Percentiles rank a stretch among this genome's conserved stretches.
phyloP scores from a whole-genome alignment of 345 rosid species.

The Viola odorata region DNA sequence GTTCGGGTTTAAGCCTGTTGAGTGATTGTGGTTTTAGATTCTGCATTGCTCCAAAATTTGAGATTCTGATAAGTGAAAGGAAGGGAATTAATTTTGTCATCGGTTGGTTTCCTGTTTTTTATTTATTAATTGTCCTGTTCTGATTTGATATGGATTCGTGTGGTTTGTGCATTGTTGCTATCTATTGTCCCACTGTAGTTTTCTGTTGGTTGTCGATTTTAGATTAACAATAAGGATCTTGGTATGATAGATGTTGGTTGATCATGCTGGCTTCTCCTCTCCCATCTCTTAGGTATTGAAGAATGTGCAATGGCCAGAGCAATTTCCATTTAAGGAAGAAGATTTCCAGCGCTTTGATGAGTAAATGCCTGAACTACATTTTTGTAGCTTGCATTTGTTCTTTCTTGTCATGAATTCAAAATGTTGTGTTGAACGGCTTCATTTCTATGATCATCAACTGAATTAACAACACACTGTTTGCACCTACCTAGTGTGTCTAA shows the following conservation, averaged over 20 bases:
- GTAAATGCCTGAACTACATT: constrained; percentile 27
- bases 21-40: neutral
- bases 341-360: constrained; percentile 87
- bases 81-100: too few relatives aligned
- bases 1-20: neutral
- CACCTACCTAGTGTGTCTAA: too few relatives aligned
- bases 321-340: constrained; percentile 78
- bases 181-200: neutral
- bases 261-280: neutral
- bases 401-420: neutral
- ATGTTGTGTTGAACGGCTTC: neutral
- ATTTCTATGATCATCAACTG: neutral
- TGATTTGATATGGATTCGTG: neutral
- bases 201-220: neutral
- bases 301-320: constrained; percentile 84
- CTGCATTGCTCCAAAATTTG: too few relatives aligned
- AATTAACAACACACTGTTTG: neutral
- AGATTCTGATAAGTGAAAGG: too few relatives aligned
- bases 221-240: too few relatives aligned
- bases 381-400: constrained; percentile 1
- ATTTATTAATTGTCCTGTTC: neutral
- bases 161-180: neutral
- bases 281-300: constrained; percentile 44
- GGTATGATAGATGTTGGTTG: neutral
- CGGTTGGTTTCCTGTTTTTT: too few relatives aligned